Conservation (phyloP, 78 protist genomes). For the Isochrysis galbana region DNA sequence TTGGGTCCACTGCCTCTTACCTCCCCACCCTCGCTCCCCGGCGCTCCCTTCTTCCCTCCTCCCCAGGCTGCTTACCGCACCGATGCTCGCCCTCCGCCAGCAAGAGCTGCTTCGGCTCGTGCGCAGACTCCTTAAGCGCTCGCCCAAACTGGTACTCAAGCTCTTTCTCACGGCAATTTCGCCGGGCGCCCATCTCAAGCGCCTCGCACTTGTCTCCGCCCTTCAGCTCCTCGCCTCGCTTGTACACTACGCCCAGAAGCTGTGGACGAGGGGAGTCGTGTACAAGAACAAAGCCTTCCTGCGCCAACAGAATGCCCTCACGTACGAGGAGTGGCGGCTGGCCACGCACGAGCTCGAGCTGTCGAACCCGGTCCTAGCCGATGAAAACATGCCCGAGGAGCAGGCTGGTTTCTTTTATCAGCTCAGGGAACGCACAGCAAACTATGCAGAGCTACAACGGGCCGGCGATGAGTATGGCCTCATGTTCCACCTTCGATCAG, state of each 20-base stretch:
- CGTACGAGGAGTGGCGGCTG: background rate
- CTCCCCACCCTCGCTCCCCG: no score
- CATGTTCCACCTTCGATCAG: conserved; percentile 6
- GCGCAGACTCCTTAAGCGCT: background rate
- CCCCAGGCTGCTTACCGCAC: no score
- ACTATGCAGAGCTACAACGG: background rate
- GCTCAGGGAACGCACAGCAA: background rate
- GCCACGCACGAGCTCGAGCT: background rate
- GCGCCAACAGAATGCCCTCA: background rate
- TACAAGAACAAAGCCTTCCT: background rate
- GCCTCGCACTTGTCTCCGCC: background rate
- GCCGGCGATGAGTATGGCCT: conserved; percentile 16
- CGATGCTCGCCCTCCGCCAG: no score
- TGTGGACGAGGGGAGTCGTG: background rate
- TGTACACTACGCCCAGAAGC: background rate
- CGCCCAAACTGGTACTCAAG: background rate
- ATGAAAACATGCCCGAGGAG: background rate
- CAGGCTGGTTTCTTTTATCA: background rate
- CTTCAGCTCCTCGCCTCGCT: background rate
- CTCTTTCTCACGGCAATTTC: background rate
- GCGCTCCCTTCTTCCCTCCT: no score
- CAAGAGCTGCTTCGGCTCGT: background rate
- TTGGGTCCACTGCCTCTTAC: no score
- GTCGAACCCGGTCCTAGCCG: background rate
- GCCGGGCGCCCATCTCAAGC: background rate